Evolutionary conservation across 1,284 basidiomycete species (phyloP).

Genomic region (Abortiporus biennis): DNA sequence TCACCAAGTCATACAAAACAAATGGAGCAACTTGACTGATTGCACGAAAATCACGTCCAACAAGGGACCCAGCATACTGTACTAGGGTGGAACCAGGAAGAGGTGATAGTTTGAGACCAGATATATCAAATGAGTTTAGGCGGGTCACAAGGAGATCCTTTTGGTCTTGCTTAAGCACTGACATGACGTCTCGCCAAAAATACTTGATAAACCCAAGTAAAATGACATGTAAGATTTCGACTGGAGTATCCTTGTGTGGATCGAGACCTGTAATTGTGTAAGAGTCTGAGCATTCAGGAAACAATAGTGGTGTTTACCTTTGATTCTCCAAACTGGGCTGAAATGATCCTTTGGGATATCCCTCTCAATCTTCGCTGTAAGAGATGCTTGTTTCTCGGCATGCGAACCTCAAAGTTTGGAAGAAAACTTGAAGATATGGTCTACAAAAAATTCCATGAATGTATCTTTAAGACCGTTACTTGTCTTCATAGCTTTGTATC

Average conservation of each 20-base stretch:
- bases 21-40: conserved; percentile 24
- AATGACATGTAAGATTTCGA: conserved; percentile 31
- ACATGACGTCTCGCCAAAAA: conserved; percentile 28
- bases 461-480: background rate
- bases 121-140: conserved; percentile 18
- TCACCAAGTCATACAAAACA: conserved; percentile 20
- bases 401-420: background rate
- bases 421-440: background rate
- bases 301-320: conserved; percentile 6
- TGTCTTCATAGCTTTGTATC: background rate
- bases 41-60: conserved; percentile 24
- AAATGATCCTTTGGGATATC: no score
- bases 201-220: conserved; percentile 32
- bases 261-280: conserved; percentile 29
- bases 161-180: conserved; percentile 9
- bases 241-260: conserved; percentile 27
- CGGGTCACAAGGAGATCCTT: conserved; percentile 17
- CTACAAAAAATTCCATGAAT: background rate
- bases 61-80: conserved; percentile 23
- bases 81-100: conserved; percentile 21
- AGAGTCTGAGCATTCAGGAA: background rate
- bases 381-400: background rate
- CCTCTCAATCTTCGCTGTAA: no score
- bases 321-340: conserved; percentile 16
- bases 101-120: conserved; percentile 18